phyloP scores from a whole-genome alignment of 345 rosid genomes.

The Acer saccharum region DNA sequence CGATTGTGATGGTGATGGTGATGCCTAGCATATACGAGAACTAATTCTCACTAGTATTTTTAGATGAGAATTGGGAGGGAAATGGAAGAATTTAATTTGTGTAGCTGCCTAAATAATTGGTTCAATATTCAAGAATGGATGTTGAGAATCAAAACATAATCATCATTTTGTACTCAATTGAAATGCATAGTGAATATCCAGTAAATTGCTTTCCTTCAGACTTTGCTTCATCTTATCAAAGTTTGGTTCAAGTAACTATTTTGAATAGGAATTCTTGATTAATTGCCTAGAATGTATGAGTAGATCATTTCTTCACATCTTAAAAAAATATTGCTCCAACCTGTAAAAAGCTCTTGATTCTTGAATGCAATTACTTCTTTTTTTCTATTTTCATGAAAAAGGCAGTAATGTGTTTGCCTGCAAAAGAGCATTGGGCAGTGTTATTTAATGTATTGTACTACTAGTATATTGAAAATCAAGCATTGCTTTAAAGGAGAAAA shows the following conservation, averaged over 20 bases:
- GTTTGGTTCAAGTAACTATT: no score
- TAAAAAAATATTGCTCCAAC: no score
- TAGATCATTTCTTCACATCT: neutral
- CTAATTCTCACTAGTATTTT: constrained; percentile 1
- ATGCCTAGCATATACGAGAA: neutral
- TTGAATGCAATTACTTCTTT: neutral
- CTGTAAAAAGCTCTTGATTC: neutral
- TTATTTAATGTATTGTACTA: neutral
- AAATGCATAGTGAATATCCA: neutral
- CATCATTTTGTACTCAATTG: neutral
- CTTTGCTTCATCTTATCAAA: neutral
- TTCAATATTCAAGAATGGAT: constrained; percentile 17
- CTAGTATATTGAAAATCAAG: neutral
- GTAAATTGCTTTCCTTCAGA: neutral
- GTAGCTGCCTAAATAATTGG: constrained; percentile 23
- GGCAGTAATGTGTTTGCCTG: neutral
- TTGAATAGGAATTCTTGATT: neutral
- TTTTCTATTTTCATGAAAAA: neutral
- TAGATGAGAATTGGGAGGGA: constrained; percentile 22
- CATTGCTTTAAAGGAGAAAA: neutral
- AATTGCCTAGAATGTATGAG: neutral
- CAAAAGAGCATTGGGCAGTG: neutral
- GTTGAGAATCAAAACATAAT: neutral
- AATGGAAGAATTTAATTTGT: constrained; percentile 20
- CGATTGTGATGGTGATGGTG: neutral